phyloP scores from a whole-genome alignment of 2,329 filamentous ascomycete genomes.

The Drechslera avenae region DNA sequence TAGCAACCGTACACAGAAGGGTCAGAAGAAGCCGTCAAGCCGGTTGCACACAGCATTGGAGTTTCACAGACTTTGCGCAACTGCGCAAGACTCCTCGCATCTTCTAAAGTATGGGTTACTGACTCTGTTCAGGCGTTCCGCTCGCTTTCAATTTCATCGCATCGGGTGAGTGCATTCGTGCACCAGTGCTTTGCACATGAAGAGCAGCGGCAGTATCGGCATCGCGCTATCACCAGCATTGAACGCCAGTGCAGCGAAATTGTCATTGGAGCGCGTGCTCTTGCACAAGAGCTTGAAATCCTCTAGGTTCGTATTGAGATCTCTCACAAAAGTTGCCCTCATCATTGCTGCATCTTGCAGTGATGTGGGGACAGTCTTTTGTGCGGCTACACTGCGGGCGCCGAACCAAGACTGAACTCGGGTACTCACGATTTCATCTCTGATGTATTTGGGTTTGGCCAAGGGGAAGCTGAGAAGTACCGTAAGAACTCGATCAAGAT shows the following conservation, averaged over 20 bases:
- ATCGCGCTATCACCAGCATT: conserved; percentile 17
- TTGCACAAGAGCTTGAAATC: conserved; percentile 26
- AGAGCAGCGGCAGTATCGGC: conserved; percentile 69
- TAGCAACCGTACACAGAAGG: conserved; percentile 81
- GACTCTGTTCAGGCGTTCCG: conserved; percentile 66
- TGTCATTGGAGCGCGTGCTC: conserved; percentile 18
- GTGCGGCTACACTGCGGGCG: conserved; percentile 82
- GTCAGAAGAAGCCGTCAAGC: conserved; percentile 52
- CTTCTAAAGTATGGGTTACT: conserved; percentile 2
- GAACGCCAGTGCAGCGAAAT: conserved; percentile 6
- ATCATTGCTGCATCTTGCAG: conserved; percentile 1
- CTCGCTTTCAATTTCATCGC: conserved; percentile 89
- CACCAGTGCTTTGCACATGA: conserved; percentile 46
- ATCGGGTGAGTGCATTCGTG: conserved; percentile 74
- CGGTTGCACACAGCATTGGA: conserved; percentile 9
- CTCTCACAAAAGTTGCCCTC: conserved; percentile 38
- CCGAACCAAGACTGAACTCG: conserved; percentile 56
- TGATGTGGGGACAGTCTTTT: conserved; percentile 29
- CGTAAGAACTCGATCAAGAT: conserved; percentile 97
- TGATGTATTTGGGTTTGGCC: conserved; percentile 13
- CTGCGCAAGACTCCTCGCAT: neutral
- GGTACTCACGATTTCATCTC: conserved; percentile 7
- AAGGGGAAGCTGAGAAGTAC: conserved; percentile 87
- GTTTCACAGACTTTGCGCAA: conserved; percentile 8
- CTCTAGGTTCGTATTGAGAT: conserved; percentile 50